Evolutionary conservation across 345 rosid species (phyloP), one percentile per base, ranked within the genome.

Genomic region (Populus nigra): DNA sequence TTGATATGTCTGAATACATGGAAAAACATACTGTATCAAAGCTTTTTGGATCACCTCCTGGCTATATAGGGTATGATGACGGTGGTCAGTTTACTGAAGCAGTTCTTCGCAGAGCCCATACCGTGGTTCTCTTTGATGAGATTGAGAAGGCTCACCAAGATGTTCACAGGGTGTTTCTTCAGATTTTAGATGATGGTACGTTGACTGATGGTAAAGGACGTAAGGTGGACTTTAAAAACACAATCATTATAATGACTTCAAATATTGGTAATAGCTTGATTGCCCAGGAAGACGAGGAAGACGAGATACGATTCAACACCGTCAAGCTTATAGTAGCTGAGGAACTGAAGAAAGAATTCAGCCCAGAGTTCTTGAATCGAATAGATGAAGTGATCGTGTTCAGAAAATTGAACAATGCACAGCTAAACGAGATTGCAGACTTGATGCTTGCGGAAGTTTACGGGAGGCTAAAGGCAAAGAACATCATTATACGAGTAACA

Each of bases 1-100:
- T 96, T 7, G 99, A 96, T 73, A 93, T 96, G 99, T 93, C 98
- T 81, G 99, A 93, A 83, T 93, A 90, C 93, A 91, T 91, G 99
- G 98, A 92, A 73, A 83, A 98, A 59, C 99, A 96, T 82, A 90
- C 97, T 0, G 99, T 96, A 5, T 96, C 99, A 15, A 96, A 93
- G 85, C 97, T 96, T 71, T 90, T 96, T 12, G 99, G 99, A 73
- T 93, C 99, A 4, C 98, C 99, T 38, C 98, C 99, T 43, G 98
- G 98, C 61, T 96, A 96, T 79, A 98, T 96, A 63, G 99, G 99
- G 69, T 93, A 96, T 81, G 89, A 97, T 0, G 98, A 93, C 80
- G 98, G 99, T 68, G 98, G 99, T 66, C 98, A 93, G 88, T 79
- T 93, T 71, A 96, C 98, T 0, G 99, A 96, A 83, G 98, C 98